phyloP scores from a whole-genome alignment of 1,284 basidiomycete species.

The Ceratobasidium sp. region DNA sequence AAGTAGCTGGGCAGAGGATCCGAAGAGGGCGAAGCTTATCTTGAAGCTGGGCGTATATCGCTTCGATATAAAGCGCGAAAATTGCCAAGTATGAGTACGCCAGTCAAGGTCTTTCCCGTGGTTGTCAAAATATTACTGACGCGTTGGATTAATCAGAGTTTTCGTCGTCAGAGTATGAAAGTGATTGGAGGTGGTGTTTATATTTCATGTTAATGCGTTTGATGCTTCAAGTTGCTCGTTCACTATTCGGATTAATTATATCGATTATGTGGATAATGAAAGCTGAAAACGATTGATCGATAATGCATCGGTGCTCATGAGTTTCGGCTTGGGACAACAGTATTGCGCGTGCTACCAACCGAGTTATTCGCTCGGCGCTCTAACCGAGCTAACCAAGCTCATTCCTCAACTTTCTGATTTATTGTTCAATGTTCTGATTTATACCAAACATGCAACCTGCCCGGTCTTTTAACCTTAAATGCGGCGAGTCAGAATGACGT shows the following conservation, averaged over 20 bases:
- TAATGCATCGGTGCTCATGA: too few relatives aligned
- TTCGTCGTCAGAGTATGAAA: neutral
- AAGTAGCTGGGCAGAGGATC: neutral
- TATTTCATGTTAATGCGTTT: neutral
- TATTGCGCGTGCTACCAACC: too few relatives aligned
- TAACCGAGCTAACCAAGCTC: slow-evolving; percentile 17
- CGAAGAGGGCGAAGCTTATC: neutral
- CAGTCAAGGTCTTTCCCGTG: neutral
- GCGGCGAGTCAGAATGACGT: too few relatives aligned
- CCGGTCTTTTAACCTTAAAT: too few relatives aligned
- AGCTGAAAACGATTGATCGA: too few relatives aligned
- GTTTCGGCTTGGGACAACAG: too few relatives aligned
- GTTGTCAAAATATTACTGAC: neutral
- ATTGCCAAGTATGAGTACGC: neutral
- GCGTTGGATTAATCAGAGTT: neutral
- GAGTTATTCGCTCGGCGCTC: slow-evolving; percentile 20
- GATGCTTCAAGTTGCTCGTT: too few relatives aligned
- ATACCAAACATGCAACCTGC: too few relatives aligned
- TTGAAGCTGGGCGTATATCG: neutral
- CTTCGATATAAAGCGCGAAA: neutral
- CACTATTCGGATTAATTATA: too few relatives aligned
- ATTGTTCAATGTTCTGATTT: too few relatives aligned
- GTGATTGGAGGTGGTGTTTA: neutral
- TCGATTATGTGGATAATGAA: too few relatives aligned
- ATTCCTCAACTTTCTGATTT: too few relatives aligned